phyloP scores from a whole-genome alignment of 2,329 filamentous ascomycete species.

The Hymenoscyphus repandus region DNA sequence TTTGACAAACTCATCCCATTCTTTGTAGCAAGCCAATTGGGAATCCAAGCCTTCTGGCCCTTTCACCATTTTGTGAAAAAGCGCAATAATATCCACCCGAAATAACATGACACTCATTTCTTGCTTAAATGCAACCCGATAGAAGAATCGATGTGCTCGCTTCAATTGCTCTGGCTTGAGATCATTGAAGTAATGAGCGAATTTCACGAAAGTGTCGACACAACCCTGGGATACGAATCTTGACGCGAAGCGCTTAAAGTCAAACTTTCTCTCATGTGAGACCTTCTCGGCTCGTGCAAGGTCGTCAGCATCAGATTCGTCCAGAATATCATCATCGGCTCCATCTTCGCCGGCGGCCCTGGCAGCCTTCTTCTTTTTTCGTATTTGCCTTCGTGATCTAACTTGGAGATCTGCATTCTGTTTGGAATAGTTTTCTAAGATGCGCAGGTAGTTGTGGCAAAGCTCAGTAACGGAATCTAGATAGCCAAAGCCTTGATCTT shows the following conservation, averaged over 20 bases:
- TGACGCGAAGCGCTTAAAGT: slow-evolving; percentile 77
- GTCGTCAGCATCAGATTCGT: slow-evolving; percentile 71
- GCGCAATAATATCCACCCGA: slow-evolving; percentile 80
- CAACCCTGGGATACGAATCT: slow-evolving; percentile 81
- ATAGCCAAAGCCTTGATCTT: slow-evolving; percentile 90
- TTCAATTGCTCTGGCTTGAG: slow-evolving; percentile 77
- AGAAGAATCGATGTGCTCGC: slow-evolving; percentile 88
- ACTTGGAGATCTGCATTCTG: slow-evolving; percentile 93
- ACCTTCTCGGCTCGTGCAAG: slow-evolving; percentile 63
- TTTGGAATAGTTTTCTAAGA: slow-evolving; percentile 89
- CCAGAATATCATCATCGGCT: slow-evolving; percentile 47
- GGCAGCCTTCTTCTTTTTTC: slow-evolving; percentile 66
- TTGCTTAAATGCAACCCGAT: slow-evolving; percentile 91
- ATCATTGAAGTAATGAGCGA: slow-evolving; percentile 76
- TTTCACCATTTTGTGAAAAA: slow-evolving; percentile 89
- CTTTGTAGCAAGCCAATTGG: slow-evolving; percentile 62
- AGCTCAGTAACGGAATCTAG: slow-evolving; percentile 89
- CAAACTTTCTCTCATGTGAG: slow-evolving; percentile 83
- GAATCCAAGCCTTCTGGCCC: slow-evolving; percentile 73
- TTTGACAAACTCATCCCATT: slow-evolving; percentile 86
- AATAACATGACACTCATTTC: slow-evolving; percentile 85
- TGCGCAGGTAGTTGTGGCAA: slow-evolving; percentile 83
- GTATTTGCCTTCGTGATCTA: slow-evolving; percentile 69
- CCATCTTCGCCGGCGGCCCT: slow-evolving; percentile 38
- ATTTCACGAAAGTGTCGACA: slow-evolving; percentile 81